phyloP scores from a whole-genome alignment of 257 asterid species.

The Solanum virginianum region DNA sequence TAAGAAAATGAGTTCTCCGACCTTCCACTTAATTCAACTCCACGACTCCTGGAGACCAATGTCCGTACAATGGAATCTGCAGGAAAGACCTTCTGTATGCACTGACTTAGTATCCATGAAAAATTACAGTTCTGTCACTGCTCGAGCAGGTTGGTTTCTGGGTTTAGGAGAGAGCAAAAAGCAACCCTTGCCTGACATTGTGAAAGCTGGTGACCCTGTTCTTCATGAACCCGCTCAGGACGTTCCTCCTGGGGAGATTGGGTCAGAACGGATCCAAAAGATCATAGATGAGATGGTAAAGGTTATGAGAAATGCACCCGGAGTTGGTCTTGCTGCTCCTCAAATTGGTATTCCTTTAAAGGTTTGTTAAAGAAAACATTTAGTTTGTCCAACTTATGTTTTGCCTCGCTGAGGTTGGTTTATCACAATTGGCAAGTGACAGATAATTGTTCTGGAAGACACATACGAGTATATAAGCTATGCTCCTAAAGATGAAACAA shows the following conservation, averaged over 20 bases:
- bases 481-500: conserved; percentile 43
- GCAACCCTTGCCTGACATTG: conserved; percentile 47
- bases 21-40: conserved; percentile 9
- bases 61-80: conserved; percentile 2
- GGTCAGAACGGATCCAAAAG: conserved; percentile 72
- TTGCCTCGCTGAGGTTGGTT: not conserved
- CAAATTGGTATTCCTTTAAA: conserved; percentile 84
- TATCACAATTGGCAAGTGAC: conserved; percentile 1
- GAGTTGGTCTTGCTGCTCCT: conserved; percentile 98
- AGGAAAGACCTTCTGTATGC: conserved; percentile 6
- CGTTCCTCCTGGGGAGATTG: conserved; percentile 51
- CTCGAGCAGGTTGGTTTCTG: conserved; percentile 73
- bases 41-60: not conserved
- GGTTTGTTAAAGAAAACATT: conserved; percentile 21
- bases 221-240: conserved; percentile 78
- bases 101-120: not conserved
- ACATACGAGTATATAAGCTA: conserved; percentile 58
- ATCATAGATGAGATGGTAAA: conserved; percentile 73
- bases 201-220: conserved; percentile 96
- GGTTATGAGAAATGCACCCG: conserved; percentile 82
- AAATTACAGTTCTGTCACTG: conserved; percentile 15
- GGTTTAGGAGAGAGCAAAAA: conserved; percentile 48
- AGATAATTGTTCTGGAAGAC: conserved; percentile 92
- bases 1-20: conserved; percentile 10
- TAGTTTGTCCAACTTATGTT: not conserved